phyloP scores from a whole-genome alignment of 495 filamentous ascomycete genomes.

The Hypoxylon cercidicola region DNA sequence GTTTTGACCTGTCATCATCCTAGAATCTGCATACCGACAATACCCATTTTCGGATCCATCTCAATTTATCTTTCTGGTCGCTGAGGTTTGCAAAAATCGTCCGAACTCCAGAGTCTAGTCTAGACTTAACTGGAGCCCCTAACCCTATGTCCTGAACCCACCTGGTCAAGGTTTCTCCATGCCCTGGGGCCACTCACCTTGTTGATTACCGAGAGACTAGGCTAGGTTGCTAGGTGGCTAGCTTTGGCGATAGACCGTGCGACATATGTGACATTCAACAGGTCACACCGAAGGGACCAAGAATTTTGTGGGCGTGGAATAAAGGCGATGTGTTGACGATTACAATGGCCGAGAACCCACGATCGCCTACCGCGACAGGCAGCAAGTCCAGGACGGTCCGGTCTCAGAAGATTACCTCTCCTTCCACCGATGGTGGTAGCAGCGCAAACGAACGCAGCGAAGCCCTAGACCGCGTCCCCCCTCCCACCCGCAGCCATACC shows the following conservation, averaged over 20 bases:
- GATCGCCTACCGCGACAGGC: slow-evolving; percentile 38
- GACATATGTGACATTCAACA: slow-evolving; percentile 16
- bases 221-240: slow-evolving; percentile 26
- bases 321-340: slow-evolving; percentile 36
- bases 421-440: slow-evolving; percentile 35
- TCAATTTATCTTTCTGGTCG: slow-evolving; percentile 5
- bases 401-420: slow-evolving; percentile 41
- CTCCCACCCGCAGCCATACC: slow-evolving; percentile 61
- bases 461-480: slow-evolving; percentile 34
- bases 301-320: slow-evolving; percentile 14
- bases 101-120: not conserved
- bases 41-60: slow-evolving; percentile 5
- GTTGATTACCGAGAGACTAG: slow-evolving; percentile 30
- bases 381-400: slow-evolving; percentile 41
- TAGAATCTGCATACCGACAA: slow-evolving; percentile 10
- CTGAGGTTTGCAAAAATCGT: not conserved
- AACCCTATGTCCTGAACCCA: slow-evolving; percentile 25
- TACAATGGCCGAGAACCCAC: slow-evolving; percentile 47
- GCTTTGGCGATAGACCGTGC: slow-evolving; percentile 26
- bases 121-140: not conserved
- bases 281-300: slow-evolving; percentile 5
- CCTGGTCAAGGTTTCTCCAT: slow-evolving; percentile 15
- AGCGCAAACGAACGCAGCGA: slow-evolving; percentile 43
- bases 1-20: slow-evolving; percentile 31
- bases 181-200: slow-evolving; percentile 25